A percentile compares a stretch with the other conserved stretches of the same genome.
Evolutionary conservation across 2,329 filamentous ascomycete species (phyloP).

Genomic region (Aspergillus piperis): DNA sequence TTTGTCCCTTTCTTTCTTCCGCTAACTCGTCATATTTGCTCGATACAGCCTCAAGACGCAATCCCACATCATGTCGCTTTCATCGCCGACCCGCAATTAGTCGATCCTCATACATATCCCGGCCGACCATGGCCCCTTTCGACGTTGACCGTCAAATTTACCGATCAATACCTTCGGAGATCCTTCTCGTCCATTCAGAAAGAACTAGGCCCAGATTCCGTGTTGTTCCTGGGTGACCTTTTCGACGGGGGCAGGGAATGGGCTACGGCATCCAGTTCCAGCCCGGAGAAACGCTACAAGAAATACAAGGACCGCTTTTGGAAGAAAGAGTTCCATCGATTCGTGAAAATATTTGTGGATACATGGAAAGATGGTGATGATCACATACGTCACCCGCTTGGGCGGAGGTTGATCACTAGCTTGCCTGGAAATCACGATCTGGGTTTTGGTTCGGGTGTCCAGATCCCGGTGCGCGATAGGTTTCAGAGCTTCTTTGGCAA

Average conservation of each 20-base stretch:
- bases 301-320: conserved; percentile 81
- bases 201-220: conserved; percentile 76
- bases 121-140: conserved; percentile 75
- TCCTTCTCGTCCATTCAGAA: conserved; percentile 78
- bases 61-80: conserved; percentile 82
- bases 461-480: conserved; percentile 74
- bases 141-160: conserved; percentile 67
- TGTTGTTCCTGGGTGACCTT: conserved; percentile 89
- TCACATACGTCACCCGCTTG: conserved; percentile 61
- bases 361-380: conserved; percentile 63
- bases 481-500: conserved; percentile 90
- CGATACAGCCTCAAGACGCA: conserved; percentile 68
- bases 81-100: conserved; percentile 86
- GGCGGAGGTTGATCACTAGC: conserved; percentile 77
- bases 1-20: neutral
- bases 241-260: conserved; percentile 97
- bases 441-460: conserved; percentile 84
- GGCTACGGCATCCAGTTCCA: conserved; percentile 67
- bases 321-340: conserved; percentile 82
- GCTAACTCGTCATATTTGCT: conserved; percentile 1
- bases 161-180: conserved; percentile 85
- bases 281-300: conserved; percentile 68
- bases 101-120: conserved; percentile 93
- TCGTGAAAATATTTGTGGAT: conserved; percentile 79
- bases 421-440: conserved; percentile 94